Evolutionary conservation across 768 basidiomycete species (phyloP), one percentile per base, ranked within the genome.

Genomic region (Boletus vermiculosoides): DNA sequence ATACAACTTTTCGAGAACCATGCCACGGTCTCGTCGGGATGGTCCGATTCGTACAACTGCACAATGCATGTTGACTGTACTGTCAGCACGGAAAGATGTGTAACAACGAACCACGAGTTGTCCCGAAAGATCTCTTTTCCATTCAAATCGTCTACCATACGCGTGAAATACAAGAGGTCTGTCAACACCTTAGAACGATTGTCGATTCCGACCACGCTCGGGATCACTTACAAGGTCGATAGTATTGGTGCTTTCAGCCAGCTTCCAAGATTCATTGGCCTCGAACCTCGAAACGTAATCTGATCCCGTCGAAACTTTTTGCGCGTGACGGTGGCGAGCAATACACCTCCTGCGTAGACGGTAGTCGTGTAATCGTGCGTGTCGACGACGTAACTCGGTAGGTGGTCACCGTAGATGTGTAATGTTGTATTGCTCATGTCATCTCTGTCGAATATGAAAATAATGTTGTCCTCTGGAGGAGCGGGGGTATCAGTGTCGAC

Each of bases 81-180:
- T 20, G 31, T 28, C 36, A 18, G 23, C 18, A 25, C 3, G 42
- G 12, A 52, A n/a, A 28, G 23, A 47, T 10, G 18, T 10, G 20
- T 30, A 22, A 50, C 2, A 34, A 61, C 62, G 55, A 45, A 66
- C 66, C 53, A 67, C 52, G 36, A 59, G 55, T 16, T 56, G 57
- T 22, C 51, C 48, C 5, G 20, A 28, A 34, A 8, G 0, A 11
- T 44, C 22, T 31, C 39, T 34, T 36, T 20, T 37, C 66, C 65
- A 65, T 30, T 67, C 51, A 13, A 62, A 59, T 16, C 37, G 59
- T 54, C 55, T 53, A 10, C 57, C 55, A 13, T n/a, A 39, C 18
- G 11, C 48, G 3, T 31, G 30, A 40, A 65, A 59, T 9, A 25
- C 45, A 5, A 67, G 56, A 2, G 65, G 60, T 30, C 60, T 66